These are phyloP conservation scores for Jatropha curcas DNA, from an alignment of 345 rosid species.

Conservation along the genomic window DNA sequence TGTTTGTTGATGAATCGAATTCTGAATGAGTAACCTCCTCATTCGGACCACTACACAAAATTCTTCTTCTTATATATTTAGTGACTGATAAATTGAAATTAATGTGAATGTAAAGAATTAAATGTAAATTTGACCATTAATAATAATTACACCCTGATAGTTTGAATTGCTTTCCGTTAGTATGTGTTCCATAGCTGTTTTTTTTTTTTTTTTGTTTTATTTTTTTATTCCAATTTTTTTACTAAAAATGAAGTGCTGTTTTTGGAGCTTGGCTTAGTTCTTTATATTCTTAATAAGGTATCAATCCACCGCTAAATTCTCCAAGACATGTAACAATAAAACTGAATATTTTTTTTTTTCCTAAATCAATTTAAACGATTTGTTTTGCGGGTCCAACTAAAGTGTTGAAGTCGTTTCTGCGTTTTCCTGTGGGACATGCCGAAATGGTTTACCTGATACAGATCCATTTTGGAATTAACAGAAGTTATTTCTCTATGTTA, in stretches of 20 bases:
- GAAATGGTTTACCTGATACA: neutral
- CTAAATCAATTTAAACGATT: neutral
- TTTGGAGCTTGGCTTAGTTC: neutral
- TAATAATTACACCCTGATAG: too few relatives aligned
- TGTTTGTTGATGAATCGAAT: too few relatives aligned
- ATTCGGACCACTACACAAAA: too few relatives aligned
- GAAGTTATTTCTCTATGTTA: neutral
- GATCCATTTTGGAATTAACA: neutral
- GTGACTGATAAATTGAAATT: too few relatives aligned
- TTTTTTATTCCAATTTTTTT: neutral
- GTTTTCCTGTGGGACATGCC: neutral
- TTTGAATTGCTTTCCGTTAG: too few relatives aligned
- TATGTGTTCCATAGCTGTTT: too few relatives aligned
- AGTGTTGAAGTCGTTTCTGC: neutral
- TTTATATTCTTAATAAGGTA: neutral
- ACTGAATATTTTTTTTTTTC: neutral
- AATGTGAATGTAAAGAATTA: too few relatives aligned
- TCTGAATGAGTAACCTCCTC: too few relatives aligned
- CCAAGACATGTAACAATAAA: neutral
- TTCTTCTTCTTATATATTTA: too few relatives aligned
- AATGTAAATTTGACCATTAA: too few relatives aligned
- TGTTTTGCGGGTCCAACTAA: neutral
- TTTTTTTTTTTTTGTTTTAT: too few relatives aligned
- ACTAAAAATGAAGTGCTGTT: neutral
- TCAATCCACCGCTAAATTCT: neutral